phyloP scores from a whole-genome alignment of 2,329 filamentous ascomycete genomes.

The Aureobasidium uvarum region DNA sequence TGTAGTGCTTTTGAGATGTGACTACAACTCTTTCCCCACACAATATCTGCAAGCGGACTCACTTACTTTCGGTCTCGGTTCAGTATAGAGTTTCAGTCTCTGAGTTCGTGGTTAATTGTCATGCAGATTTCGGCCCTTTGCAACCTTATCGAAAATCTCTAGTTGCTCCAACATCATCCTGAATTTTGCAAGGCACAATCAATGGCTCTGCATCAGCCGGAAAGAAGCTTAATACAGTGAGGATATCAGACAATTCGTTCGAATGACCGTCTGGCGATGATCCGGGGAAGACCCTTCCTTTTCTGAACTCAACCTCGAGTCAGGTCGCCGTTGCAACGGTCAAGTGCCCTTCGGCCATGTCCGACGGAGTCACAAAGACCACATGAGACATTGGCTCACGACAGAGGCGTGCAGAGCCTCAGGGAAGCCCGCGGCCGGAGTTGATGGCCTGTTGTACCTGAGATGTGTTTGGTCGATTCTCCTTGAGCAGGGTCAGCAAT shows the following conservation, averaged over 20 bases:
- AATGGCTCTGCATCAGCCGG: not conserved
- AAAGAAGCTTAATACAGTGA: not conserved
- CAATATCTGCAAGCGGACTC: not conserved
- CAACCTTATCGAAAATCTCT: conserved; percentile 2
- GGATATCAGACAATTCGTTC: not conserved
- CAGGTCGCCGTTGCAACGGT: conserved; percentile 1
- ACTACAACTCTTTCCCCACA: not conserved
- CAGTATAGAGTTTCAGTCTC: not conserved
- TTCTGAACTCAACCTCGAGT: not conserved
- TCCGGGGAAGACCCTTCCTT: not conserved
- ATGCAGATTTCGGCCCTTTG: conserved; percentile 7
- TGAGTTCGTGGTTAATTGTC: not conserved
- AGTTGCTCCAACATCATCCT: not conserved
- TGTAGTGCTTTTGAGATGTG: not conserved
- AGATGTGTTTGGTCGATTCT: conserved; percentile 58
- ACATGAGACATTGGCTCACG: not conserved
- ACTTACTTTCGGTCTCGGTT: conserved; percentile 1
- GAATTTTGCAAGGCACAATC: not conserved
- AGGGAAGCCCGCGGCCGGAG: conserved; percentile 55
- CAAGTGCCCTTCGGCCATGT: not conserved
- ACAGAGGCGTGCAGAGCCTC: conserved; percentile 38
- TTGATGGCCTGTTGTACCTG: conserved; percentile 54
- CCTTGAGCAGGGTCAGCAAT: conserved; percentile 35
- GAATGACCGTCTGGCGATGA: not conserved
- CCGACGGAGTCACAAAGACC: not conserved